These are phyloP conservation scores for Tulasnella sp. DNA, from an alignment of 768 basidiomycete genomes.

Conservation along the genomic window DNA sequence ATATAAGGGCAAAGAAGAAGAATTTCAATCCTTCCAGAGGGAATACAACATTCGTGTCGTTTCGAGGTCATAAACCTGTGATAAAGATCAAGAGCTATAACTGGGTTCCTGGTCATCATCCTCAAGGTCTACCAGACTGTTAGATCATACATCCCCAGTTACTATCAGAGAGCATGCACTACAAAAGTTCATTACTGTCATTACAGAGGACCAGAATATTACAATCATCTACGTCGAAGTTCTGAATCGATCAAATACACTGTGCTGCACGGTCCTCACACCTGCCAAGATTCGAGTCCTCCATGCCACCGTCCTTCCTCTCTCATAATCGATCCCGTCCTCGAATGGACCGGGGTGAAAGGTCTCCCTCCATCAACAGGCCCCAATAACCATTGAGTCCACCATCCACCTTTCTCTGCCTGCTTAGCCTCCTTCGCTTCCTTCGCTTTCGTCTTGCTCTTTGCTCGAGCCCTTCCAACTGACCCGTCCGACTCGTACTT, in stretches of 20 bases:
- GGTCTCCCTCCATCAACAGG: not conserved
- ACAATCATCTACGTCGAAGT: not conserved
- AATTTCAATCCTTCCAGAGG: constrained; percentile 73
- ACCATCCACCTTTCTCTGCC: constrained; percentile 24
- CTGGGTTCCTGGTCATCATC: not conserved
- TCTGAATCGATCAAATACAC: not conserved
- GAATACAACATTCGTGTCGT: constrained; percentile 70
- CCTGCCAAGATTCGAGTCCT: constrained; percentile 25
- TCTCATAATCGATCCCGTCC: constrained; percentile 9
- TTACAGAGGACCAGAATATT: not conserved
- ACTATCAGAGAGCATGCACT: not conserved
- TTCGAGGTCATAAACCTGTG: not conserved
- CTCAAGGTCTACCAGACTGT: no score
- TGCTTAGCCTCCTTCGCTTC: constrained; percentile 8
- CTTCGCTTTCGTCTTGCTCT: constrained; percentile 16
- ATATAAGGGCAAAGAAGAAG: constrained; percentile 84
- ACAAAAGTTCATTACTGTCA: constrained; percentile 4
- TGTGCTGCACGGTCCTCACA: not conserved
- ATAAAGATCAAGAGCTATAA: not conserved
- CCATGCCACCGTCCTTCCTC: constrained; percentile 23
- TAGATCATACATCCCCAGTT: not conserved
- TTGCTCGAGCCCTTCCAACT: constrained; percentile 13
- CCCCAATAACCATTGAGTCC: constrained; percentile 25
- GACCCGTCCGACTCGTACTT: constrained; percentile 25
- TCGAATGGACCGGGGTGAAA: constrained; percentile 3